These are phyloP conservation scores for Aspergillus nanangensis DNA, from an alignment of 495 filamentous ascomycete species.

Conservation along the genomic window DNA sequence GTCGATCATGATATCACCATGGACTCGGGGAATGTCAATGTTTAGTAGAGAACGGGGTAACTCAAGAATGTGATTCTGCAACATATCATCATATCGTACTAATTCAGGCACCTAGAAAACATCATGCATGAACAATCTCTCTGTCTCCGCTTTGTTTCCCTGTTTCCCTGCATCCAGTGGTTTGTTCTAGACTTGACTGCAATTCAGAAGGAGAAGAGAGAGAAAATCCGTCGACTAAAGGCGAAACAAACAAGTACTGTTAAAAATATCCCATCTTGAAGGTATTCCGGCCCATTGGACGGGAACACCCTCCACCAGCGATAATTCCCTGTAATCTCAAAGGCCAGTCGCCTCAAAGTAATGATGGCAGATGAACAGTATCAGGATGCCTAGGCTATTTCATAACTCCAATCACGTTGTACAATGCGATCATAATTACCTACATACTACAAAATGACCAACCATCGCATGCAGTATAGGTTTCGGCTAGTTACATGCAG, in stretches of 20 bases:
- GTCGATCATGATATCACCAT: background rate
- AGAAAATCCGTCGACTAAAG: background rate
- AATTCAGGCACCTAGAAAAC: no score
- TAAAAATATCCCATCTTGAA: no score
- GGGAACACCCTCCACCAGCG: background rate
- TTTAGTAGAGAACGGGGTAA: no score
- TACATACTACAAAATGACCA: background rate
- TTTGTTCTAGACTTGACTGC: background rate
- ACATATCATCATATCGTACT: no score
- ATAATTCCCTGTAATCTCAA: background rate
- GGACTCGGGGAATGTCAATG: background rate
- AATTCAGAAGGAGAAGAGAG: background rate
- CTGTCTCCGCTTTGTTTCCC: background rate
- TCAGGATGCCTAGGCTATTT: no score
- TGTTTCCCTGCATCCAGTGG: background rate
- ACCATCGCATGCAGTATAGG: background rate
- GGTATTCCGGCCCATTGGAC: no score
- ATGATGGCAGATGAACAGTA: no score
- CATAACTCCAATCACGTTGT: background rate
- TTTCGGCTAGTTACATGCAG: background rate
- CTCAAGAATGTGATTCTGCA: no score
- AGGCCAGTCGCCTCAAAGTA: no score
- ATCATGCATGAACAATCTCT: no score
- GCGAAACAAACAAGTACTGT: no score
- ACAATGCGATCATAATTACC: background rate